Base-by-base conservation (phyloP, 2,329 filamentous ascomycete species). In the Colletotrichum sp. region DNA sequence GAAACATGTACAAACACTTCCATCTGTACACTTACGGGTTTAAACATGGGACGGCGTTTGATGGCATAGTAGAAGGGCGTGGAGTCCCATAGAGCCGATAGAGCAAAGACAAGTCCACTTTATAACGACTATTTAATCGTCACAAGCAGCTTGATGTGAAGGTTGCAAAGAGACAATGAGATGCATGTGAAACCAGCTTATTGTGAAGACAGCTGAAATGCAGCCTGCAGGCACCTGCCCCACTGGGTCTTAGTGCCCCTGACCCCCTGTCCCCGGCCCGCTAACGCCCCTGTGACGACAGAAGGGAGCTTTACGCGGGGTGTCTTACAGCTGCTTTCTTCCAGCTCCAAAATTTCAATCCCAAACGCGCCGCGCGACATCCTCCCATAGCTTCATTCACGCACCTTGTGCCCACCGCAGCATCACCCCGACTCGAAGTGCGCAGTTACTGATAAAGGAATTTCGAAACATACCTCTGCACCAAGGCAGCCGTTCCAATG, bases 401-500 rank as follows among this genome's bases (percentile, higher is more conserved):
- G 32, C 13, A 48, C 27, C n/a, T 32, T 30, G n/a, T 28, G n/a
- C 36, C 28, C 48, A 64, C 56, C 56, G 15, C 69, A 64, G 32
- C 8, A 32, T 27, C 62, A 27, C 7, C 32, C 27, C 28, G 9
- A 64, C 36, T 13, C 12, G 22, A 36, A 55, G 36, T 25, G 8
- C 10, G 28, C 22, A 16, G 52, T 52, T 16, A 56, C 55, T 25
- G 6, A 12, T 52, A 80, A 74, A 78, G 48, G 36, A 9, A 66
- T 56, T 36, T 27, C 25, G 68, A 66, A 68, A 15, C 15, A n/a
- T 12, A 32, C 7, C 56, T 12, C 27, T 28, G 25, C 43, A 48
- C 28, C 16, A 8, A 52, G 32, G 27, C 8, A 60, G 5, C 18
- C 34, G 64, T 36, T 56, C 27, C 65, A 56, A 86, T 86, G 84